phyloP scores from a whole-genome alignment of 2,329 filamentous ascomycete genomes.

The Fusarium buxicola region DNA sequence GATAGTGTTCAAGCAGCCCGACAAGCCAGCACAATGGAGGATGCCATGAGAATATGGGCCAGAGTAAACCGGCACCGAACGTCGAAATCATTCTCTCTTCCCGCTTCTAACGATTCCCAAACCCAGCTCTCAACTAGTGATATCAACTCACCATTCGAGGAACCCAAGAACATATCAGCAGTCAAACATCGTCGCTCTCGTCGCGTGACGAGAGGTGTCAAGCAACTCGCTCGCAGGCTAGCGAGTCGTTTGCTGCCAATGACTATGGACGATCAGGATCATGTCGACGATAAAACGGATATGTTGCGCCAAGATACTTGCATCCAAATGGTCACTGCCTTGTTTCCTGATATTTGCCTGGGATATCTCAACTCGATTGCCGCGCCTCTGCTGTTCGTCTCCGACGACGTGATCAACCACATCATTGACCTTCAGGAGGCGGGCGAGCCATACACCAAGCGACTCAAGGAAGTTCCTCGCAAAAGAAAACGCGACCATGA shows the following conservation, averaged over 20 bases:
- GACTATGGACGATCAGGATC: constrained; percentile 21
- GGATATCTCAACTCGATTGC: constrained; percentile 51
- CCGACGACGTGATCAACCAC: constrained; percentile 49
- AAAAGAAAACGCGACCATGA: constrained; percentile 58
- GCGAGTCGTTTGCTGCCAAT: neutral
- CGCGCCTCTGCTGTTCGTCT: constrained; percentile 43
- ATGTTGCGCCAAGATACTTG: constrained; percentile 21
- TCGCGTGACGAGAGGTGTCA: neutral
- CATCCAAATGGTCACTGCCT: constrained; percentile 23
- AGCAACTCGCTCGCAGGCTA: neutral
- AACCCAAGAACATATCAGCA: neutral
- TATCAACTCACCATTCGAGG: neutral
- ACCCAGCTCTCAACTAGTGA: neutral
- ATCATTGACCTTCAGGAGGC: constrained; percentile 57
- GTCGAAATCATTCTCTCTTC: neutral
- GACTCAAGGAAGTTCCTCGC: constrained; percentile 27
- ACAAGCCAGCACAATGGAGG: constrained; percentile 8
- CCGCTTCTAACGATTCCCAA: constrained; percentile 21
- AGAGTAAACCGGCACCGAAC: neutral
- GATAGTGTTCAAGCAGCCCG: neutral
- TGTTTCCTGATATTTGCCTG: constrained; percentile 62
- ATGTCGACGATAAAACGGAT: neutral
- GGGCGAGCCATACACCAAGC: constrained; percentile 53
- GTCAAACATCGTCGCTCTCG: neutral
- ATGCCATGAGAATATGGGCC: neutral